Conservation (phyloP, 73 alveolate genomes). For the Tetrahymena borealis region DNA sequence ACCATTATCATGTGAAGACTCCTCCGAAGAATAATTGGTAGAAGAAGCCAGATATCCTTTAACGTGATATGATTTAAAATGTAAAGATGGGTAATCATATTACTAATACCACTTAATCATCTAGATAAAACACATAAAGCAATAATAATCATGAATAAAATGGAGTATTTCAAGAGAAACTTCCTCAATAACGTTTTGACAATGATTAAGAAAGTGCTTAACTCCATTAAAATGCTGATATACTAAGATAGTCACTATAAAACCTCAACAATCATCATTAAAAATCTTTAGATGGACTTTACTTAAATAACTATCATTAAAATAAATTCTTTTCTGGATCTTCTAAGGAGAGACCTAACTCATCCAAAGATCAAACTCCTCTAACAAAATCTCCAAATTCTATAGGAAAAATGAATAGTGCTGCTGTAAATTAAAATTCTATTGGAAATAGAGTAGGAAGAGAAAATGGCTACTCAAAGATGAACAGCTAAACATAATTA, state of each 20-base stretch:
- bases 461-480: neutral
- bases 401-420: neutral
- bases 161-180: neutral
- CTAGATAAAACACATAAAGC: neutral
- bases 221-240: neutral
- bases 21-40: neutral
- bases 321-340: neutral
- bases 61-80: neutral
- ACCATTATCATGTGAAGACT: neutral
- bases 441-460: neutral
- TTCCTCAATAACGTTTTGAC: neutral
- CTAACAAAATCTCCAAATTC: neutral
- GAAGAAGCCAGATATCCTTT: neutral
- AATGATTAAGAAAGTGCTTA: neutral
- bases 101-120: neutral
- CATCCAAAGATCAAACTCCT: neutral
- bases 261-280: neutral
- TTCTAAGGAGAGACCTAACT: neutral
- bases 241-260: neutral
- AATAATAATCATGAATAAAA: neutral
- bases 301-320: neutral
- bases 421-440: neutral
- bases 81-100: neutral
- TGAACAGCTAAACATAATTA: neutral
- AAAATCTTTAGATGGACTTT: neutral